Percentiles rank a stretch among this genome's conserved stretches.
Evolutionary conservation across 441 rosid genomes (phyloP).

Genomic region (Euphorbia schlechtendalii): DNA sequence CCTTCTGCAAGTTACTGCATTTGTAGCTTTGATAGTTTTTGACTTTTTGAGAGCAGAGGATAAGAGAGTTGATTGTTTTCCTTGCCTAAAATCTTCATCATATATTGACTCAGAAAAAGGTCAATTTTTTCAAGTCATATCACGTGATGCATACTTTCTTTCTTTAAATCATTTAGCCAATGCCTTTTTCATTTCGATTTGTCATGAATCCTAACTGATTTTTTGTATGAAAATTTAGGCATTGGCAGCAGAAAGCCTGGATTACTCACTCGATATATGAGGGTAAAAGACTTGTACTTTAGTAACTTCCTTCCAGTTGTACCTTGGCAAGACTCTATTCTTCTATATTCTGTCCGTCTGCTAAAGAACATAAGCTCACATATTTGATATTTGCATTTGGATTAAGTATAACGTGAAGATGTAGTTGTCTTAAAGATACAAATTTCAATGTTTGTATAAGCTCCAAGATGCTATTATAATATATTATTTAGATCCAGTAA

Average conservation of each 20-base stretch:
- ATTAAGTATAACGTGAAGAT: background rate
- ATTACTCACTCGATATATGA: constrained; percentile 85
- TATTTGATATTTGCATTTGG: background rate
- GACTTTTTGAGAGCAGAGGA: constrained; percentile 78
- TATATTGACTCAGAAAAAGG: constrained; percentile 60
- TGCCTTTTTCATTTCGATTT: background rate
- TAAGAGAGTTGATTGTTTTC: constrained; percentile 88
- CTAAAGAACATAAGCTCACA: background rate
- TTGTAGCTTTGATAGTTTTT: constrained; percentile 89
- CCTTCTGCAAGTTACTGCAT: constrained; percentile 95
- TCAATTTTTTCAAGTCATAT: constrained; percentile 17
- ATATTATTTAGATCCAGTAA: background rate
- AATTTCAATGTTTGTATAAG: background rate
- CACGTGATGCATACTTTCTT: constrained; percentile 6
- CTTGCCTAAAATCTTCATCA: constrained; percentile 62
- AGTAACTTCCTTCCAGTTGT: background rate
- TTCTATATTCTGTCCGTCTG: constrained; percentile 3
- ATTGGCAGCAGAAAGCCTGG: constrained; percentile 58
- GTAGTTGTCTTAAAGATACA: background rate
- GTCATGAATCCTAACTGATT: constrained; percentile 21
- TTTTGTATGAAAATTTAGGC: constrained; percentile 44
- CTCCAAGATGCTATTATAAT: constrained; percentile 4
- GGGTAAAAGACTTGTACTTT: constrained; percentile 40
- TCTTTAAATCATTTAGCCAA: background rate
- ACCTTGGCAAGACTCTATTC: constrained; percentile 2